Conservation (phyloP, 1,284 basidiomycete genomes). For the Papiliotrema nemorosa region DNA sequence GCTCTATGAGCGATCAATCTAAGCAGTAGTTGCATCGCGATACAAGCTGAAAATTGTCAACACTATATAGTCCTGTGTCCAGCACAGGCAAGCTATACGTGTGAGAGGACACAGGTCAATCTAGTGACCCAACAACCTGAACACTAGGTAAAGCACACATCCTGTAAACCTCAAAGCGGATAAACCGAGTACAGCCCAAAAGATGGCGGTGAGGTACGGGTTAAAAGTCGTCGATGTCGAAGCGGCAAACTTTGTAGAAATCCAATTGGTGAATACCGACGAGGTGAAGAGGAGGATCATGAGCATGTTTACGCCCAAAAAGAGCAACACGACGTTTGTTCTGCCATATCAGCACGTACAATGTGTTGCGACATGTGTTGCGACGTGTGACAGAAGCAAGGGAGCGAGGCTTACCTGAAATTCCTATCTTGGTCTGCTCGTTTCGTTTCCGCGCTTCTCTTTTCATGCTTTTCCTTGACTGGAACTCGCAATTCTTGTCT, state of each 20-base stretch:
- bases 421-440: slow-evolving; percentile 61
- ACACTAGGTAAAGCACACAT: slow-evolving; percentile 69
- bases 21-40: too few species aligned
- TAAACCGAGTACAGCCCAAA: slow-evolving; percentile 74
- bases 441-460: slow-evolving; percentile 81
- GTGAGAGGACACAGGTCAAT: not conserved
- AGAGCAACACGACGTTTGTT: slow-evolving; percentile 78
- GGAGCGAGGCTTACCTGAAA: slow-evolving; percentile 16
- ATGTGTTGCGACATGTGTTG: too few species aligned
- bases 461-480: slow-evolving; percentile 62
- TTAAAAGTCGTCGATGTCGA: slow-evolving; percentile 61
- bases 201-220: slow-evolving; percentile 77
- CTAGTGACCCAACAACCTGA: slow-evolving; percentile 47
- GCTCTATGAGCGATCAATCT: too few species aligned
- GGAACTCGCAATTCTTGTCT: slow-evolving; percentile 60
- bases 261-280: slow-evolving; percentile 59
- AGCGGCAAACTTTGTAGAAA: slow-evolving; percentile 49
- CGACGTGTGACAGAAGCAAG: not conserved
- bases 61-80: too few species aligned
- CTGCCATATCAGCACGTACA: slow-evolving; percentile 15
- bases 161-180: slow-evolving; percentile 74
- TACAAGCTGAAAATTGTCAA: too few species aligned
- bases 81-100: not conserved
- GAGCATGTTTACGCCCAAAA: slow-evolving; percentile 79
- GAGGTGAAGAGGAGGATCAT: slow-evolving; percentile 83